These are phyloP conservation scores for Neurospora cerealis DNA, from an alignment of 495 filamentous ascomycete genomes.

Conservation along the genomic window DNA sequence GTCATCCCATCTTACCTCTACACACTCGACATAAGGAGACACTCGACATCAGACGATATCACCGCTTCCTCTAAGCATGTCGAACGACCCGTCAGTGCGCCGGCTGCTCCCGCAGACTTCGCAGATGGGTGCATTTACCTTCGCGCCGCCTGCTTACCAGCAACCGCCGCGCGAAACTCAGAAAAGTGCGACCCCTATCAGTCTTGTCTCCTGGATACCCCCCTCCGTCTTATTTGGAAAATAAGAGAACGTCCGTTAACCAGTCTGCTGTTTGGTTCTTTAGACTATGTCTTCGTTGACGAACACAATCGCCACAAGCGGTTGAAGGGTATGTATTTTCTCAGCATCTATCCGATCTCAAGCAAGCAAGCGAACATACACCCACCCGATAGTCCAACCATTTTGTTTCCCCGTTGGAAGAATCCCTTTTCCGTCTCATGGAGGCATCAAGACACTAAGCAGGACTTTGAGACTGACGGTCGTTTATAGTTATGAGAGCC, in stretches of 20 bases:
- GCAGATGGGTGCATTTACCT: slow-evolving; percentile 48
- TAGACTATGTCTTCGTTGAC: slow-evolving; percentile 99
- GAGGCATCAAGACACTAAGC: neutral
- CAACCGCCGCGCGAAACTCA: slow-evolving; percentile 53
- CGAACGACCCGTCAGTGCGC: slow-evolving; percentile 44
- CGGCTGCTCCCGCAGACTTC: slow-evolving; percentile 47
- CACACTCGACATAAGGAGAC: neutral
- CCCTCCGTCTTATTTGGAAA: neutral
- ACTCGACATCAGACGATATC: neutral
- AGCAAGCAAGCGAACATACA: neutral
- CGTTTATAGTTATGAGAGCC: slow-evolving; percentile 78
- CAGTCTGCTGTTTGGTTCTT: slow-evolving; percentile 7
- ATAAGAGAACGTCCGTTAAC: neutral
- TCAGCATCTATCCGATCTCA: neutral
- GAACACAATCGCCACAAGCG: slow-evolving; percentile 98
- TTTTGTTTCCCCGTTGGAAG: neutral
- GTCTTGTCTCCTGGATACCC: neutral
- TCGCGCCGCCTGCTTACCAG: slow-evolving; percentile 46
- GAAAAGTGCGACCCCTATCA: slow-evolving; percentile 44
- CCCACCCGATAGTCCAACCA: neutral
- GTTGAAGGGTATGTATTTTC: slow-evolving; percentile 64
- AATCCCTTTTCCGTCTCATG: neutral
- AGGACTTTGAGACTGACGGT: slow-evolving; percentile 12
- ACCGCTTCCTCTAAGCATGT: slow-evolving; percentile 23
- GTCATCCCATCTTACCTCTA: neutral